A percentile compares a stretch with the other conserved stretches of the same genome.
These are phyloP conservation scores for Leccinum disarticulatum DNA, from an alignment of 768 basidiomycete species.

Conservation along the genomic window DNA sequence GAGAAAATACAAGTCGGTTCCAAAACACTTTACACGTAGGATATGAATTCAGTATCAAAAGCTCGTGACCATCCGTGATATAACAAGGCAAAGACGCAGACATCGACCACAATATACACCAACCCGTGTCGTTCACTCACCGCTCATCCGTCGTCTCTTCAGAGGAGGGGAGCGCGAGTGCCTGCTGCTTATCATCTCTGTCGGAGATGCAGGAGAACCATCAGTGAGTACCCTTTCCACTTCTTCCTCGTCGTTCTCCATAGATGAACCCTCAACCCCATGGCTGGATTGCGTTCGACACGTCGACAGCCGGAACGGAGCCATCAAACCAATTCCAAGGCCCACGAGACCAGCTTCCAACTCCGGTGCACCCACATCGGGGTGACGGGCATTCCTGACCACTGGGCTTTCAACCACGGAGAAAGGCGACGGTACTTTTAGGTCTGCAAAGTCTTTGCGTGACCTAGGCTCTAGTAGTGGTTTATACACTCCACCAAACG, in stretches of 20 bases:
- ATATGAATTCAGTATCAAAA: constrained; percentile 22
- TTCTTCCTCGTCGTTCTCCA: constrained; percentile 35
- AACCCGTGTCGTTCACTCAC: constrained; percentile 14
- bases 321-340: constrained; percentile 45
- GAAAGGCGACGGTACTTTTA: constrained; percentile 22
- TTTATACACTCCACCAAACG: constrained; percentile 38
- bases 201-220: constrained; percentile 25
- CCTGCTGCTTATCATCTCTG: constrained; percentile 19
- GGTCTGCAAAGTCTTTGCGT: constrained; percentile 8
- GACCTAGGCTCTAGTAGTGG: constrained; percentile 16
- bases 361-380: constrained; percentile 23
- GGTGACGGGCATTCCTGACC: constrained; percentile 28
- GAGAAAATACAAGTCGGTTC: constrained; percentile 26
- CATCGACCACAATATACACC: constrained; percentile 24
- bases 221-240: constrained; percentile 31
- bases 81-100: constrained; percentile 9
- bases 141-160: constrained; percentile 50
- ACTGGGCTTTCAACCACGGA: constrained; percentile 54
- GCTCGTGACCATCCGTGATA: constrained; percentile 13
- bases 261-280: constrained; percentile 7
- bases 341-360: constrained; percentile 39
- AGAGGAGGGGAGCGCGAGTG: constrained; percentile 39
- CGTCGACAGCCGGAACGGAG: constrained; percentile 51
- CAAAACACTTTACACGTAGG: constrained; percentile 37
- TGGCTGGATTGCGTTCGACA: constrained; percentile 31